Evolutionary conservation across 768 basidiomycete species (phyloP), one percentile per base, ranked within the genome.

Genomic region (Termitomyces sp.): DNA sequence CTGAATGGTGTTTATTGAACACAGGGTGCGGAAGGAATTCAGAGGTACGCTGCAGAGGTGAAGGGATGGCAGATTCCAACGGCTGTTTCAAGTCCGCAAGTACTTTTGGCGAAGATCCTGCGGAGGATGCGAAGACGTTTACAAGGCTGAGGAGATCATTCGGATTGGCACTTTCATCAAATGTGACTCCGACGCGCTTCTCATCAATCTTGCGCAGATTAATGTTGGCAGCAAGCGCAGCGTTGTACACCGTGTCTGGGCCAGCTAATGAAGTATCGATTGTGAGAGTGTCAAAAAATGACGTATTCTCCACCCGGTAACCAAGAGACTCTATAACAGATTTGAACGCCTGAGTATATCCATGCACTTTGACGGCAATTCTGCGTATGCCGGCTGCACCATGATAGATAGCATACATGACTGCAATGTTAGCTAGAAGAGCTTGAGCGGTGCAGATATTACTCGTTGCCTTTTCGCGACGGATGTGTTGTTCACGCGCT

Each of bases 361-460:
- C 80, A 70, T 98, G 94, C n/a, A 98, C 91, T 73, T 91, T 93
- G 68, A 81, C 77, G 20, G 94, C 94, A 61, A 98, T 98, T 47
- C 84, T 84, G 57, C 79, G 76, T 29, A 99, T 80, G 57, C 95
- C 94, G 45, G 77, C 80, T 0, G 97, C 90, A 12, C 97, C 97
- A 67, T 99, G 97, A 70, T 97, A 98, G 22, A 98, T 85, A 6
- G 94, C 94, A 68, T 94, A 94, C 96, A 99, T 98, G 36, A 95
- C 94, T 20, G 97, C 93, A 93, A 98, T 98, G 74, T 99, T 99
- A 20, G 97, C 97, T 28, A 99, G 88, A 18, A 99, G 84, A 0
- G 94, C 97, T 73, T 99, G 95, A 63, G 91, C 92, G 6, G 97
- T 99, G 70, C 97, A 99, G 58, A 99, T 97, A 68, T 98, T 98